phyloP scores from a whole-genome alignment of 495 filamentous ascomycete species.

The Neurospora africana region DNA sequence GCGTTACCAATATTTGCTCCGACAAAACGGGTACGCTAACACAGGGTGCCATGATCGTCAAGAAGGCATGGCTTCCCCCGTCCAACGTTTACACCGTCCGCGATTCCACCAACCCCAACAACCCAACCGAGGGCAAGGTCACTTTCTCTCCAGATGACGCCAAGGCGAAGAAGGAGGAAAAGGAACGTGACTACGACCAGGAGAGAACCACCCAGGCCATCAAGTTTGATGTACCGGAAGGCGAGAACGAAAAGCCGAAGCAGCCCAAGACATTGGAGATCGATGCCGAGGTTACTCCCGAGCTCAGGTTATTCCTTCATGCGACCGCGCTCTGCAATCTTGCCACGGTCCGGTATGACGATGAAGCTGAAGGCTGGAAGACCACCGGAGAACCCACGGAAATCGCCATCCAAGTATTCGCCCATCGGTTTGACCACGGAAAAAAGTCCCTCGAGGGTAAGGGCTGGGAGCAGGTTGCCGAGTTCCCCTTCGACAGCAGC shows the following conservation, averaged over 20 bases:
- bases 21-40: constrained; percentile 84
- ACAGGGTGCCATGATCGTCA: constrained; percentile 66
- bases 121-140: constrained; percentile 45
- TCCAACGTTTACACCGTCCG: constrained; percentile 46
- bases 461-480: constrained; percentile 55
- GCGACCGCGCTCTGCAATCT: constrained; percentile 73
- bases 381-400: constrained; percentile 76
- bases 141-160: constrained; percentile 12
- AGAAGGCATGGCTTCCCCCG: constrained; percentile 69
- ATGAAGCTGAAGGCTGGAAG: constrained; percentile 48
- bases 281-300: constrained; percentile 30
- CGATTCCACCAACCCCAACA: constrained; percentile 45
- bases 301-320: constrained; percentile 53
- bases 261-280: constrained; percentile 6
- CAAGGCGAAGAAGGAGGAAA: constrained; percentile 18
- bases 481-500: constrained; percentile 72
- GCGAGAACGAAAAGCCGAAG: constrained; percentile 23
- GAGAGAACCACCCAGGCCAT: constrained; percentile 42
- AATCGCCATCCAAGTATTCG: constrained; percentile 72
- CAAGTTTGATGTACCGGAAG: constrained; percentile 43
- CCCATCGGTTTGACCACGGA: constrained; percentile 56
- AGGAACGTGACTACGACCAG: constrained; percentile 38
- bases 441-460: constrained; percentile 39
- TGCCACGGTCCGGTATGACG: constrained; percentile 53
- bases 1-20: constrained; percentile 80